Base-by-base conservation (phyloP, 345 rosid genomes). In the Syzygium jambos region DNA sequence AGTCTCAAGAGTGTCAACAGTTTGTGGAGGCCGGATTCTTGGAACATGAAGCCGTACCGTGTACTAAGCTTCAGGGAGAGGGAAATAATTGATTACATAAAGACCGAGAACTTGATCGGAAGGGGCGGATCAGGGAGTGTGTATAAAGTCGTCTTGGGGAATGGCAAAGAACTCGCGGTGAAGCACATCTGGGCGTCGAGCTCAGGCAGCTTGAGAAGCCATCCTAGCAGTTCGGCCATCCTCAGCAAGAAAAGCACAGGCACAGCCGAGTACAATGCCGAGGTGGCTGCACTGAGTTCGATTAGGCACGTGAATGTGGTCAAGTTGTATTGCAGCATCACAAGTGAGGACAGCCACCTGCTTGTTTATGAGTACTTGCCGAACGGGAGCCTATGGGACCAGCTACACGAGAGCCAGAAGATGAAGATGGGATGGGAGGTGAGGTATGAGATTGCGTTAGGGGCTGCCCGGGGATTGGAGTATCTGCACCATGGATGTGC, bases 351-450 rank as follows among this genome's bases (percentile, higher is more conserved):
- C 56, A 93, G 98, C 88, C 93, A 91, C 78, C 91, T 97, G n/a
- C 95, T 97, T 87, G 98, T 97, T 4, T 97, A 97, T 19, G 98
- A 96, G 95, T 97, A 92, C 86, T 83, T 95, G 87, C 94, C 96
- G 6, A 95, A 96, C 82, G 98, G 98, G 54, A 95, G 98, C 92
- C 89, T 97, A 90, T 96, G 99, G 98, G 99, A 97, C 59, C 87
- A 88, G 93, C 89, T 97, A 53, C 99, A 96, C 77, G 91, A 92
- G 54, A 85, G 94, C 55, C 89, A 92, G 68, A 91, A 90, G 87
- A 89, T 89, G 54, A 89, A 91, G 86, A 93, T 97, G 91, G 91
- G 88, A 23, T 97, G 98, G 99, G 92, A 90, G 46, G 90, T 93
- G 78, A 92, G 98, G 89, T 92, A 97, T 78, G 91, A 90, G 22